Evolutionary conservation across 2,329 filamentous ascomycete genomes (phyloP), one percentile per base, ranked within the genome.

Genomic region (Arthrobotrys iridis): DNA sequence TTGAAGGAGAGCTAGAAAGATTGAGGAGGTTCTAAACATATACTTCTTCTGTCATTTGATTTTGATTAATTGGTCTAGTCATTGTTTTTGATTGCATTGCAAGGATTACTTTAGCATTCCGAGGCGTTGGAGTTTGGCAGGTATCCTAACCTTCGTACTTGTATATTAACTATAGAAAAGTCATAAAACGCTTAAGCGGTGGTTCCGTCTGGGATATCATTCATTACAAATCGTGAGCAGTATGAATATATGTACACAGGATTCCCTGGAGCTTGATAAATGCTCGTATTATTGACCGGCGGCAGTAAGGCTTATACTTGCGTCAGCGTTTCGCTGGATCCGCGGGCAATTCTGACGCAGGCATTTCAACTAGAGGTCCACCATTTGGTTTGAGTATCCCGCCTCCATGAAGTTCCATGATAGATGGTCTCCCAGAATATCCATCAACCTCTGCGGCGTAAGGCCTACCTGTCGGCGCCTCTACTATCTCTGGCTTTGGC

Each of bases 1-100:
- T 75, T 40, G 71, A 75, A 30, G 71, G 40, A 1, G 62, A 75
- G n/a, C 24, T 75, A 8, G 62, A 75, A 28, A 48, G 40, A n/a
- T 41, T 68, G 37, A 55, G 63, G 37, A 63, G 48, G 35, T 15
- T 67, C 33, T 75, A 43, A 26, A 33, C 15, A 13, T 30, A 11
- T 52, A 15, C 8, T 40, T 52, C n/a, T 28, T 57, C 4, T 35
- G n/a, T n/a, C n/a, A n/a, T n/a, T n/a, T n/a, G n/a, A 24, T 30
- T 7, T 15, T 50, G 13, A 13, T 15, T 5, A 3, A 30, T n/a
- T 43, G 35, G 15, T 33, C 22, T 48, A 10, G 37, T 37, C 7
- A 15, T 11, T n/a, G n/a, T n/a, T n/a, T n/a, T 67, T 67, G 15
- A n/a, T 28, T 66, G 26, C 35, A 37, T 45, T 37, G 50, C 30